These are phyloP conservation scores for Ustulina deusta DNA, from an alignment of 2,329 filamentous ascomycete species.

Conservation along the genomic window DNA sequence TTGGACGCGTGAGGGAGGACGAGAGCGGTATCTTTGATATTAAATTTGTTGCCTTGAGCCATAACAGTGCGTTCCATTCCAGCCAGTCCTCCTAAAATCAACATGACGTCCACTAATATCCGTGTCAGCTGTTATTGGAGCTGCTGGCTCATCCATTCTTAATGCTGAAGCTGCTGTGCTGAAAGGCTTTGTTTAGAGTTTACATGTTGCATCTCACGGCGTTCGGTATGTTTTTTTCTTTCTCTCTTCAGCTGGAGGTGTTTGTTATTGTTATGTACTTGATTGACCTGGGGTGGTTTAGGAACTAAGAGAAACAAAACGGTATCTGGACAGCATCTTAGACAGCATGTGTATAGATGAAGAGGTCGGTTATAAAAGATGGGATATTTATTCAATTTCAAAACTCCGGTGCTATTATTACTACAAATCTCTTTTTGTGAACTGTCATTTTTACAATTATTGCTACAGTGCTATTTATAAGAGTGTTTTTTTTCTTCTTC, in stretches of 20 bases:
- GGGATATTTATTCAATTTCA: neutral
- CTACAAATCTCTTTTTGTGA: neutral
- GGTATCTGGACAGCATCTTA: neutral
- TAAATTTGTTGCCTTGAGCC: slow-evolving; percentile 93
- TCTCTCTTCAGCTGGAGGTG: too few relatives aligned
- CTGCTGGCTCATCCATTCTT: slow-evolving; percentile 93
- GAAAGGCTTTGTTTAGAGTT: slow-evolving; percentile 79
- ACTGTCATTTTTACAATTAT: neutral
- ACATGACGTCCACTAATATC: slow-evolving; percentile 19
- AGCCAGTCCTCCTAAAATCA: too few relatives aligned
- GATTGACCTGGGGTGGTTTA: neutral
- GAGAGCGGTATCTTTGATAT: slow-evolving; percentile 92
- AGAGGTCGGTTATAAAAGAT: neutral
- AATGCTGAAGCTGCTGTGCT: slow-evolving; percentile 93
- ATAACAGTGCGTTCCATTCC: slow-evolving; percentile 68
- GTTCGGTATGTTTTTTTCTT: slow-evolving; percentile 13
- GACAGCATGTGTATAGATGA: neutral
- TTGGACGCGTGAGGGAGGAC: slow-evolving; percentile 87
- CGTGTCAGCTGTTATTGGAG: slow-evolving; percentile 82
- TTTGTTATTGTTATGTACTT: neutral
- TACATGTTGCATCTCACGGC: slow-evolving; percentile 23
- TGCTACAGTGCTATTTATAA: neutral
- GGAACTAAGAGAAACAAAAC: neutral
- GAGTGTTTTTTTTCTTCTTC: neutral
- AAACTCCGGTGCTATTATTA: neutral